These are phyloP conservation scores for Arachnopeziza araneosa DNA, from an alignment of 2,329 filamentous ascomycete species.

Conservation along the genomic window DNA sequence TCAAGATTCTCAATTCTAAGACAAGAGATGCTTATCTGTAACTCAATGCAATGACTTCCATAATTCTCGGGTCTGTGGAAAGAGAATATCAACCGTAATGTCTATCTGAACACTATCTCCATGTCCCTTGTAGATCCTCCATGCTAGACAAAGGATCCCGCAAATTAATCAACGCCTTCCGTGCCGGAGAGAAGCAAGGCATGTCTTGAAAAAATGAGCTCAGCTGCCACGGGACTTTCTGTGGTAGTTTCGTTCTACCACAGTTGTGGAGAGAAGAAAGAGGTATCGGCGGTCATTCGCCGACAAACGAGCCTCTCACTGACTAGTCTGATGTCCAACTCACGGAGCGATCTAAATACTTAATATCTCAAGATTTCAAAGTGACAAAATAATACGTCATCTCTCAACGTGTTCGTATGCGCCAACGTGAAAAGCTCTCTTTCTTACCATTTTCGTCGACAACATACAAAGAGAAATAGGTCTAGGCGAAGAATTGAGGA, in stretches of 20 bases:
- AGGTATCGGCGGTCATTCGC: background rate
- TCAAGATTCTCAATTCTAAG: no score
- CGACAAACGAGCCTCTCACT: background rate
- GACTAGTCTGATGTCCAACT: background rate
- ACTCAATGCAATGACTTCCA: no score
- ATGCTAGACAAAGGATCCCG: background rate
- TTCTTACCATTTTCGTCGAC: no score
- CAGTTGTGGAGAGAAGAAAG: background rate
- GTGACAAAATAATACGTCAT: no score
- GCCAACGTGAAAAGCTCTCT: no score
- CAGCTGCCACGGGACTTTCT: background rate
- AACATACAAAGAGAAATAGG: no score
- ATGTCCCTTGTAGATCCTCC: background rate
- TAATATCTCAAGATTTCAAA: no score
- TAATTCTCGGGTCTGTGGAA: no score
- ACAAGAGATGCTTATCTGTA: no score
- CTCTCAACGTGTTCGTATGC: no score
- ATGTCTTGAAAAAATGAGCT: background rate
- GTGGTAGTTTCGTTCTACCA: background rate
- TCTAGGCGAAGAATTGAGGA: no score
- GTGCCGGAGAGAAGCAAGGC: background rate
- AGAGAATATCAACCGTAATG: background rate
- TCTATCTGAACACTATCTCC: background rate
- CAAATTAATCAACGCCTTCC: slow-evolving; percentile 1
- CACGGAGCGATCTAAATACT: background rate